Evolutionary conservation across 805 yeast genomes (phyloP).

Genomic region (Kluyveromyces lactis): DNA sequence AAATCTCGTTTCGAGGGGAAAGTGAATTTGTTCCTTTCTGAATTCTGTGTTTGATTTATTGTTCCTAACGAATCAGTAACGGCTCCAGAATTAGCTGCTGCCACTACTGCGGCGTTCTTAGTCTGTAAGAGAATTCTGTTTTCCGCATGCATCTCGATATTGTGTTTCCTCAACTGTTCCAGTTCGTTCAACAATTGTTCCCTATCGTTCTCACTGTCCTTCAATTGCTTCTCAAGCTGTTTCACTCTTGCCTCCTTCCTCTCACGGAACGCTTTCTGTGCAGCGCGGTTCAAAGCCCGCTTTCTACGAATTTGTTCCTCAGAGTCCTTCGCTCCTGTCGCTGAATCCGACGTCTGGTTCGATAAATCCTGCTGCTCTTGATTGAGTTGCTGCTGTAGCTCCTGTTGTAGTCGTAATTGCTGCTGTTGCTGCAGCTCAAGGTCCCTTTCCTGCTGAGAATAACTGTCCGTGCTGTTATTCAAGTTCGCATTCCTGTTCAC

Average conservation of each 20-base stretch:
- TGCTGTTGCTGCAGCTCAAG: background rate
- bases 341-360: background rate
- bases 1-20: slow-evolving; percentile 2
- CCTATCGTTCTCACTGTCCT: slow-evolving; percentile 48
- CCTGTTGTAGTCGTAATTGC: background rate
- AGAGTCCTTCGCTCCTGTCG: background rate
- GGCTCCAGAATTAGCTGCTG: too few relatives aligned
- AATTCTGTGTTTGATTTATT: background rate
- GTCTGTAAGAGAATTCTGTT: slow-evolving; percentile 42
- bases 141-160: slow-evolving; percentile 50
- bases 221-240: slow-evolving; percentile 54
- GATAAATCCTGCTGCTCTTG: background rate
- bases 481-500: too few relatives aligned
- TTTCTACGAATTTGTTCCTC: slow-evolving; percentile 45
- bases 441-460: background rate
- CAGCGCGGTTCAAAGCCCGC: slow-evolving; percentile 77
- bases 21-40: background rate
- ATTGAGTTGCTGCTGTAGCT: background rate
- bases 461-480: too few relatives aligned
- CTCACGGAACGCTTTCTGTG: slow-evolving; percentile 81
- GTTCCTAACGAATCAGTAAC: background rate
- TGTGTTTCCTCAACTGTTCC: slow-evolving; percentile 44
- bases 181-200: slow-evolving; percentile 39
- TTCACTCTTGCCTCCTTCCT: slow-evolving; percentile 66
- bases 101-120: background rate